These are phyloP conservation scores for Cytospora chrysosperma DNA, from an alignment of 2,329 filamentous ascomycete species.

Conservation along the genomic window DNA sequence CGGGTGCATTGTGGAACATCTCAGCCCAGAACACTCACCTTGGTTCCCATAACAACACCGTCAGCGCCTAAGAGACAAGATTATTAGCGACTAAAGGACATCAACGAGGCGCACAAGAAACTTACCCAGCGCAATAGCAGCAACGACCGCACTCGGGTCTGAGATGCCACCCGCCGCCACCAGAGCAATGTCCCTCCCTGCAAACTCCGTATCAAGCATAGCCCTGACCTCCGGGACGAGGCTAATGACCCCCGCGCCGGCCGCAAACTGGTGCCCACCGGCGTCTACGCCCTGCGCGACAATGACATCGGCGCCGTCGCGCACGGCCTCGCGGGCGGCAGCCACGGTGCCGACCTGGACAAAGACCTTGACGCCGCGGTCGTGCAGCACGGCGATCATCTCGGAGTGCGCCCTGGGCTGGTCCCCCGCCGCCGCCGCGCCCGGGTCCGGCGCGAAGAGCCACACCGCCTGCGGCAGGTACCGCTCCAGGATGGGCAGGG, in stretches of 20 bases:
- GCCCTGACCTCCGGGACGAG: slow-evolving; percentile 58
- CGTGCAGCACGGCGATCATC: slow-evolving; percentile 39
- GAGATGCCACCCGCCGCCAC: slow-evolving; percentile 61
- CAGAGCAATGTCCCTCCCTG: slow-evolving; percentile 38
- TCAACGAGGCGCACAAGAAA: slow-evolving; percentile 5
- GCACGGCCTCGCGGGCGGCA: slow-evolving; percentile 50
- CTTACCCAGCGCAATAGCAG: slow-evolving; percentile 54
- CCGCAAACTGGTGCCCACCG: slow-evolving; percentile 60
- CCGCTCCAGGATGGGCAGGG: slow-evolving; percentile 49
- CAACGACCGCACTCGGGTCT: slow-evolving; percentile 54
- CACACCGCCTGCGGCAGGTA: slow-evolving; percentile 61
- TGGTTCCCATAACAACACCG: slow-evolving; percentile 45
- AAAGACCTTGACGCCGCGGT: slow-evolving; percentile 48
- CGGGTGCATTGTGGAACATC: not conserved
- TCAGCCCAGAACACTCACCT: slow-evolving; percentile 26
- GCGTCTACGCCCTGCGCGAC: slow-evolving; percentile 65
- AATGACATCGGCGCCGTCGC: slow-evolving; percentile 55
- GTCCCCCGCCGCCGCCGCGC: slow-evolving; percentile 31
- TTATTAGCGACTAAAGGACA: not conserved
- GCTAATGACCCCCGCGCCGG: slow-evolving; percentile 53
- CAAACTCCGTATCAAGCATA: slow-evolving; percentile 41
- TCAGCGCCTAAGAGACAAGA: slow-evolving; percentile 39
- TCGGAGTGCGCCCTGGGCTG: slow-evolving; percentile 26
- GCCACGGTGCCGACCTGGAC: slow-evolving; percentile 61
- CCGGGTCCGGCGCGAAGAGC: slow-evolving; percentile 61